A percentile compares a stretch with the other conserved stretches of the same genome.
Conservation (phyloP, 257 asterid species). For the Nicotiana benthamiana region DNA sequence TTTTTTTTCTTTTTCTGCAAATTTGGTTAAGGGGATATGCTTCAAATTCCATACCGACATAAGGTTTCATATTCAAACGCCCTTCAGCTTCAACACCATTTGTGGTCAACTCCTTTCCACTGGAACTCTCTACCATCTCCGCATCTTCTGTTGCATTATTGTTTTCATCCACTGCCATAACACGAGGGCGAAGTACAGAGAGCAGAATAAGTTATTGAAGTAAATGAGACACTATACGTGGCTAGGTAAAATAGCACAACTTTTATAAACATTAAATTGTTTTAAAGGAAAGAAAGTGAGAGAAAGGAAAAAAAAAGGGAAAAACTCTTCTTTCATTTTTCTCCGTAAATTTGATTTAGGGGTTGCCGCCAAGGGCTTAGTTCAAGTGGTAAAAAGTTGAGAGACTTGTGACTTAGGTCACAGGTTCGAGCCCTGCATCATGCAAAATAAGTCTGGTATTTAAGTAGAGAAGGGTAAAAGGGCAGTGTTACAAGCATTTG, state of each 20-base stretch:
- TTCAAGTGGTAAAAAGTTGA: no score
- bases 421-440: no score
- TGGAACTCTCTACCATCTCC: slow-evolving; percentile 4
- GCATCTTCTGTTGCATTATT: slow-evolving; percentile 2
- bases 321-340: background rate
- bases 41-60: no score
- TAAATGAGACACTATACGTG: background rate
- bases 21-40: background rate
- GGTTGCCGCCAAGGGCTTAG: no score
- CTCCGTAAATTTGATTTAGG: background rate
- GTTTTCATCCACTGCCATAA: slow-evolving; percentile 24
- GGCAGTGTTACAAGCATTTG: no score
- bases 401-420: no score
- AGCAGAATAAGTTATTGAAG: background rate
- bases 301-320: background rate
- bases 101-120: slow-evolving; percentile 8
- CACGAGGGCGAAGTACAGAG: no score
- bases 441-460: no score
- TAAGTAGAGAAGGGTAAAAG: no score
- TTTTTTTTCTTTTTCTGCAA: background rate
- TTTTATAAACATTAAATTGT: no score
- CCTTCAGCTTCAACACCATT: background rate
- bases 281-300: background rate
- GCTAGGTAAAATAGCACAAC: background rate
- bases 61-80: slow-evolving; percentile 4